Evolutionary conservation across 495 filamentous ascomycete genomes (phyloP).

Genomic region (Aspergillus ostianus): DNA sequence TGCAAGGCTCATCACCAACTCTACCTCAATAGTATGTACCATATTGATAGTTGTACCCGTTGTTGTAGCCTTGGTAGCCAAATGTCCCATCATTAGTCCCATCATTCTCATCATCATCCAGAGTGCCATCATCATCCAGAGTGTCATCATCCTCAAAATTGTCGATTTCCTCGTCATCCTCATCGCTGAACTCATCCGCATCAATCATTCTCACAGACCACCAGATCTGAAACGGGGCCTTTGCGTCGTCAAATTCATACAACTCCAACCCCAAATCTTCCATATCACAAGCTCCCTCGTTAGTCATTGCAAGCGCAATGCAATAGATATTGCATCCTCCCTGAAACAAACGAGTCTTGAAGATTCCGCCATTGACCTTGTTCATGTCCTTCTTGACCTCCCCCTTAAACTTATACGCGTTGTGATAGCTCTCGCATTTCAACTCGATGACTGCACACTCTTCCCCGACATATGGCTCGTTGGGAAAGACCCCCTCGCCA

Average conservation of each 20-base stretch:
- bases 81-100: background rate
- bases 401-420: background rate
- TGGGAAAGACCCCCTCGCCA: background rate
- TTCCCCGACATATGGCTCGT: background rate
- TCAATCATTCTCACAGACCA: background rate
- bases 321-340: background rate
- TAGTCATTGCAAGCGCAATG: background rate
- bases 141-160: too few species aligned
- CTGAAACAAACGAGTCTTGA: background rate
- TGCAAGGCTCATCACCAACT: too few species aligned
- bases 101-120: background rate
- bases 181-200: background rate
- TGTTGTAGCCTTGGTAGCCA: background rate
- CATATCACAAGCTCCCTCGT: background rate
- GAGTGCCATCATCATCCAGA: background rate
- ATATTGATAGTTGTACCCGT: background rate
- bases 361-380: background rate
- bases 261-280: background rate
- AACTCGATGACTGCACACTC: background rate
- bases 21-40: too few species aligned
- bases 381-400: background rate
- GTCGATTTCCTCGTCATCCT: background rate
- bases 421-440: conserved; percentile 3
- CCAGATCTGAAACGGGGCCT: background rate
- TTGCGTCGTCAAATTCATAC: background rate